Evolutionary conservation across 2,329 filamentous ascomycete genomes (phyloP), one percentile per base, ranked within the genome.

Genomic region (Raffaelea arxii): DNA sequence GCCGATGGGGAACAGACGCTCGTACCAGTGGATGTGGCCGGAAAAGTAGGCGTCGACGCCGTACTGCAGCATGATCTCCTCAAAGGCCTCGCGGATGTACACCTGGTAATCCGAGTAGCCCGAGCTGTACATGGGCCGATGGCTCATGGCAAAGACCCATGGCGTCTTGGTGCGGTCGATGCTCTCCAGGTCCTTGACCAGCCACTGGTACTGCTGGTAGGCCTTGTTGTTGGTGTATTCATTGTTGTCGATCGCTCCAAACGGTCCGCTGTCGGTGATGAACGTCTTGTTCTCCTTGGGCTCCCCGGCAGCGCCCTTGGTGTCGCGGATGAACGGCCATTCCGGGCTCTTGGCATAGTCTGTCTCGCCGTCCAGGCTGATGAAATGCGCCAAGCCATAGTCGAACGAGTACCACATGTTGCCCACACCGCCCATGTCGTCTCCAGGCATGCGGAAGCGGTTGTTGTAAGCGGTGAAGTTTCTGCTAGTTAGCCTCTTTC

Each of bases 351-450:
- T 60, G 41, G 69, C 63, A 51, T 66, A 74, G 55, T 75, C 71
- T 32, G 71, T 75, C 46, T 52, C 71, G 18, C 61, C 64, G 42
- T 74, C 61, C 24, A 75, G 57, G 18, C 65, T 59, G 50, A 74
- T 58, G 49, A 74, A 74, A 54, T 75, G 71, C 2, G 67, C 71
- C n/a, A 73, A 59, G 22, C 71, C 71, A 51, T 74, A 74, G 60
- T 75, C 70, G 53, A 74, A 75, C 2, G 67, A 72, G 58, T 75
- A 74, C 71, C 71, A 74, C 39, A 52, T 44, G 62, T 73, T 74
- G 44, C 67, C 62, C 10, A 72, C 68, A 27, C 71, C 71, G 4
- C 67, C 67, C 10, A 62, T 63, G 52, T 74, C 69, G 1, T 53
- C 49, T 22, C 71, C 71, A 1, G 71, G 69, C 68, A 74, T 74